Evolutionary conservation across 2,329 filamentous ascomycete genomes (phyloP), one percentile per base, ranked within the genome.

Genomic region (Sporothrix curviconia): DNA sequence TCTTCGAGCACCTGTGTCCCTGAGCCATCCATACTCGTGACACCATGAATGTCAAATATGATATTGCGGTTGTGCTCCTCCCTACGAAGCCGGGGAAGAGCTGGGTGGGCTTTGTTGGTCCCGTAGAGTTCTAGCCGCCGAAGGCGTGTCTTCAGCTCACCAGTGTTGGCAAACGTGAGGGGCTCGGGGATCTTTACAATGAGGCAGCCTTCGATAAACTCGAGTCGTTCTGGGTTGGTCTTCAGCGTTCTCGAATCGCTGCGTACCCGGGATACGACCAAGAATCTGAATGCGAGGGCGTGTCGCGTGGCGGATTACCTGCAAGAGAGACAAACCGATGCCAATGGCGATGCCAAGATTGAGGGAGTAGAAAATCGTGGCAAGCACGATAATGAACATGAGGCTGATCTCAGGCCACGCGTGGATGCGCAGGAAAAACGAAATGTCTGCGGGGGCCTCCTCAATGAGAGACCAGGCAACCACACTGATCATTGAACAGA

Each of bases 101-200:
- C 92, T 0, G 94, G 94, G 66, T 97, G 94, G 0, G 89, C 90
- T 55, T 81, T 78, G 46, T 78, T 85, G 0, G 90, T 92, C n/a
- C 94, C 94, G 67, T 97, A 96, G 22, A 91, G 80, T 71, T 97
- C 94, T 1, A 99, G 78, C 7, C 94, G 78, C 6, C 88, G 80
- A 11, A 99, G 78, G 4, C 94, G 82, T 54, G 86, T 87, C 71
- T 95, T 95, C 44, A 99, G 76, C 64, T 94, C 89, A 47, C 92
- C 94, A 0, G 94, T 97, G 70, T 99, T 99, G 67, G 92, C 92
- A 70, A 99, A 99, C 0, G 92, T 97, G 52, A 99, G 76, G 0
- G 94, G 94, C 68, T 99, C 94, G 0, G 94, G 92, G 56, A 99
- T 97, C 76, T 97, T 97, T 66, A 97, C 90, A 60, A 99, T 96